A percentile compares a stretch with the other conserved stretches of the same genome.
Evolutionary conservation across 345 rosid species (phyloP).

Genomic region (Barbarea vulgaris): DNA sequence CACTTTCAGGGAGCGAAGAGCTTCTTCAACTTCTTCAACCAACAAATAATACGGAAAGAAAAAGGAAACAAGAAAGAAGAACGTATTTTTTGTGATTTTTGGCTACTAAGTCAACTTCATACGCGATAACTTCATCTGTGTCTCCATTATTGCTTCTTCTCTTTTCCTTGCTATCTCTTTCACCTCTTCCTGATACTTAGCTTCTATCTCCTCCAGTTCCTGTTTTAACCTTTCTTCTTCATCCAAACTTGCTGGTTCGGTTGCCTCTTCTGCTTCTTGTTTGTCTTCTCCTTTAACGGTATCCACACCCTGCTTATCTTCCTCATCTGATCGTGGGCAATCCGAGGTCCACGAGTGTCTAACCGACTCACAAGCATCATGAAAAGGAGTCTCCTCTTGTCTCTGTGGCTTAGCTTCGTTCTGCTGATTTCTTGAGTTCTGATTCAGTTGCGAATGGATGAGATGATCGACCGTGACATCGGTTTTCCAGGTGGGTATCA

Average conservation of each 20-base stretch:
- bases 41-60: not conserved
- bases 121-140: constrained; percentile 45
- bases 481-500: constrained; percentile 59
- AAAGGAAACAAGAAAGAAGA: not conserved
- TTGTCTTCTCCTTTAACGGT: constrained; percentile 35
- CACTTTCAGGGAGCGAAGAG: constrained; percentile 44
- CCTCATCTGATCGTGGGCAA: constrained; percentile 35
- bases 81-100: not conserved
- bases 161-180: constrained; percentile 60
- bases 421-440: constrained; percentile 34
- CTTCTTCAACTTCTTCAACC: not conserved
- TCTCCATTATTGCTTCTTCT: constrained; percentile 67
- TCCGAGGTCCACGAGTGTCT: constrained; percentile 33
- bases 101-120: constrained; percentile 40
- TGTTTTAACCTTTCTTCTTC: constrained; percentile 50
- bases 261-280: constrained; percentile 42
- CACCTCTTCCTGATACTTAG: constrained; percentile 58
- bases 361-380: constrained; percentile 34
- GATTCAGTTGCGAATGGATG: constrained; percentile 41
- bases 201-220: constrained; percentile 64
- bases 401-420: constrained; percentile 33
- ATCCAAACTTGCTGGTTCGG: constrained; percentile 39
- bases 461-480: constrained; percentile 52
- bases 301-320: constrained; percentile 26
- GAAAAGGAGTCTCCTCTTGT: constrained; percentile 36